These are phyloP conservation scores for Diutina neorugosa DNA, from an alignment of 1,139 yeast species.

Conservation along the genomic window DNA sequence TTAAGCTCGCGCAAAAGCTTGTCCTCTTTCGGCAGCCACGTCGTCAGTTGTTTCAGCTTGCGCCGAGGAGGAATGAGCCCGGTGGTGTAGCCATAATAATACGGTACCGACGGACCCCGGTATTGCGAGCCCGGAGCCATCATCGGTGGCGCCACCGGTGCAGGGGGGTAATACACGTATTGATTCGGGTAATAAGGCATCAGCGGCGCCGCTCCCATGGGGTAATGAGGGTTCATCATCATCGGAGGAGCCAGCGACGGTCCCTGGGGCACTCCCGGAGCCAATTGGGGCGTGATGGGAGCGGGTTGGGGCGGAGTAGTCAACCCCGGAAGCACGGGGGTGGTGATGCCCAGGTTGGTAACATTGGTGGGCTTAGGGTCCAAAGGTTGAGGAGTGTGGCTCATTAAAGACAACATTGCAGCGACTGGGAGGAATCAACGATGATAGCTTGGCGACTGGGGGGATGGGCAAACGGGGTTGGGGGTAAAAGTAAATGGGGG, in stretches of 20 bases:
- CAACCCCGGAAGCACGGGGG: background rate
- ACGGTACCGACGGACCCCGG: background rate
- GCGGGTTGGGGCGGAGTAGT: background rate
- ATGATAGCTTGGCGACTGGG: background rate
- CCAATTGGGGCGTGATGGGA: background rate
- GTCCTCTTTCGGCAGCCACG: slow-evolving; percentile 31
- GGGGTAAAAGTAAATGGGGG: background rate
- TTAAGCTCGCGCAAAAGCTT: slow-evolving; percentile 24
- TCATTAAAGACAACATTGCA: slow-evolving; percentile 2
- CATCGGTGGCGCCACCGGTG: slow-evolving; percentile 1
- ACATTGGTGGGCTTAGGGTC: background rate
- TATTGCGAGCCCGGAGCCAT: background rate
- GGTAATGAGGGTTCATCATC: background rate
- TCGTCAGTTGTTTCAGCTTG: slow-evolving; percentile 22
- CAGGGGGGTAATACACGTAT: slow-evolving; percentile 3
- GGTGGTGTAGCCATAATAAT: background rate
- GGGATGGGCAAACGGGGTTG: background rate
- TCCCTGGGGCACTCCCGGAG: slow-evolving; percentile 2
- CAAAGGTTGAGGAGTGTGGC: slow-evolving; percentile 1
- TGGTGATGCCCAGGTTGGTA: background rate
- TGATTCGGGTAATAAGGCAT: background rate
- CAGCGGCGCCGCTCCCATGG: background rate
- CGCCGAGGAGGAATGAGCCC: slow-evolving; percentile 7
- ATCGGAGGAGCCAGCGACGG: background rate
- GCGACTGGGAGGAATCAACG: background rate